Evolutionary conservation across 2,329 filamentous ascomycete genomes (phyloP).

Genomic region (Penicillium sp.): DNA sequence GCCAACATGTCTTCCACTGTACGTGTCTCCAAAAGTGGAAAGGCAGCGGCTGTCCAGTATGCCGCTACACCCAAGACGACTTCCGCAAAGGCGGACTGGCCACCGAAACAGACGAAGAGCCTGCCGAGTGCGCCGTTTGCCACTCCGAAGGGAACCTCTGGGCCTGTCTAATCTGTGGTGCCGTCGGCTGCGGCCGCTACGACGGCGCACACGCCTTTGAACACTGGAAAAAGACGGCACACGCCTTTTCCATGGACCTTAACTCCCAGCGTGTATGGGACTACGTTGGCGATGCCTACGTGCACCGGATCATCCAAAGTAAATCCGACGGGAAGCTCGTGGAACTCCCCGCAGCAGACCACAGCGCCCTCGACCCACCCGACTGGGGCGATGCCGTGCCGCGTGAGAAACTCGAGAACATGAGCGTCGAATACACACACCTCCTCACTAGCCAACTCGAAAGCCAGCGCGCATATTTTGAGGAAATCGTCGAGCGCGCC

Average conservation of each 20-base stretch:
- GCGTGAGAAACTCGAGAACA: slow-evolving; percentile 64
- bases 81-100: slow-evolving; percentile 45
- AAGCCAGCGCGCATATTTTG: slow-evolving; percentile 87
- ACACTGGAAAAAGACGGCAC: slow-evolving; percentile 83
- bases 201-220: slow-evolving; percentile 89
- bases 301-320: slow-evolving; percentile 88
- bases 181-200: slow-evolving; percentile 88
- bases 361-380: slow-evolving; percentile 40
- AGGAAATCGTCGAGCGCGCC: slow-evolving; percentile 82
- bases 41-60: slow-evolving; percentile 88
- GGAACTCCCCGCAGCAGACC: slow-evolving; percentile 65
- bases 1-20: slow-evolving; percentile 97
- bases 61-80: slow-evolving; percentile 73
- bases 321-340: slow-evolving; percentile 90
- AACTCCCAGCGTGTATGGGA: slow-evolving; percentile 96
- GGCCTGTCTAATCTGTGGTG: slow-evolving; percentile 92
- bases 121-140: slow-evolving; percentile 67
- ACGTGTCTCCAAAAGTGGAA: slow-evolving; percentile 95
- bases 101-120: slow-evolving; percentile 51
- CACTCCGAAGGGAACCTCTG: slow-evolving; percentile 78
- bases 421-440: slow-evolving; percentile 91
- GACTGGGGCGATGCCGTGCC: slow-evolving; percentile 45
- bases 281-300: slow-evolving; percentile 91
- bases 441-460: slow-evolving; percentile 89
- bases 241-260: slow-evolving; percentile 89